Conservation (phyloP, 2,329 filamentous ascomycete genomes). For the Aspergillus versicolor region DNA sequence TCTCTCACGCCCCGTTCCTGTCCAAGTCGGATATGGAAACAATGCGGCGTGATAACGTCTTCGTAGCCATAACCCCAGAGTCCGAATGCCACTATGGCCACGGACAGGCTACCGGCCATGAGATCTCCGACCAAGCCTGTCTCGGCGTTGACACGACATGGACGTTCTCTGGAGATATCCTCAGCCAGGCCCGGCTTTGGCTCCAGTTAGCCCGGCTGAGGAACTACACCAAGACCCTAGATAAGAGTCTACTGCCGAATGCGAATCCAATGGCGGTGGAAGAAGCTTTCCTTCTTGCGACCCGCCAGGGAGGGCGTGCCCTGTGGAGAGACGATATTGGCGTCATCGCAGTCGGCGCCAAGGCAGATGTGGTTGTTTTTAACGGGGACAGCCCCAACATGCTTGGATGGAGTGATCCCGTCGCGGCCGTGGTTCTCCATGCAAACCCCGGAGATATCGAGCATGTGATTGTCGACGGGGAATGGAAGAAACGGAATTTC, state of each 20-base stretch:
- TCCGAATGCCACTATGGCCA: constrained; percentile 62
- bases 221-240: background rate
- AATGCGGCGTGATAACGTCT: constrained; percentile 52
- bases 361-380: constrained; percentile 56
- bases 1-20: constrained; percentile 51
- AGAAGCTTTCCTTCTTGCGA: constrained; percentile 2
- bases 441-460: constrained; percentile 5
- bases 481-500: constrained; percentile 5
- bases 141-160: constrained; percentile 58
- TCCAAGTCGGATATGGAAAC: constrained; percentile 41
- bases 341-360: background rate
- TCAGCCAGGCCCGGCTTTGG: constrained; percentile 57
- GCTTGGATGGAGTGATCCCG: constrained; percentile 56
- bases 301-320: constrained; percentile 4
- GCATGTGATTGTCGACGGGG: constrained; percentile 6
- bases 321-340: constrained; percentile 4
- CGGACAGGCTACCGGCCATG: constrained; percentile 44
- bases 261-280: constrained; percentile 8
- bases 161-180: constrained; percentile 52
- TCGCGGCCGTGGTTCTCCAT: constrained; percentile 58
- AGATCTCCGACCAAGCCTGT: constrained; percentile 51
- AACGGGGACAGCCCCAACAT: constrained; percentile 50
- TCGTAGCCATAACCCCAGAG: constrained; percentile 59
- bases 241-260: background rate
- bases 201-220: background rate